Base-by-base conservation (phyloP, 2,329 filamentous ascomycete genomes). In the Graphilbum fragrans region DNA sequence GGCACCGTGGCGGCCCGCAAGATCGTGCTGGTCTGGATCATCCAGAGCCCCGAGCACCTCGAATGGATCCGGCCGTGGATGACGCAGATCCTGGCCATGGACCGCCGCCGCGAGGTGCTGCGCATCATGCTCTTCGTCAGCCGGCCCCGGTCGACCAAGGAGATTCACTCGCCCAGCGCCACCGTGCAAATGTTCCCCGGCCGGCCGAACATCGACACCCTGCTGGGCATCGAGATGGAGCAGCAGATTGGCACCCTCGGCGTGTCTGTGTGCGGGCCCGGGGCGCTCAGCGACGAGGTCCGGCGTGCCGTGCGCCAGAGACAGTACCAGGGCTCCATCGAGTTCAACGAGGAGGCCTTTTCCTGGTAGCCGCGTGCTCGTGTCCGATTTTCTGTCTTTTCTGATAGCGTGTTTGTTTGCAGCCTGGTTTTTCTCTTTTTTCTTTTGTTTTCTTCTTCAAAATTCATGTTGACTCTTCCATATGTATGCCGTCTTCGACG, bases 121-220 rank as follows among this genome's bases (percentile, higher is more conserved):
- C 77, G 80, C 49, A 83, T 88, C 58, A 74, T 86, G 64, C 73
- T 88, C 41, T 88, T 87, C 57, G 80, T 88, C 51, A 85, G 78
- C 49, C 68, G 82, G 43, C 82, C 81, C 6, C 69, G 80, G 33
- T 82, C 77, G 37, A 86, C 79, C 36, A 86, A 86, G 66, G 82
- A 87, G 59, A 86, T 87, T 41, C 81, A 86, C 64, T 83, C 77
- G 50, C 83, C 83, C 3, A 82, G 76, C 29, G 72, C 79, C 1
- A 86, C 80, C 17, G 83, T 90, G 12, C 82, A 87, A 57, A 88
- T 88, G 83, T 86, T 86, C 67, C 83, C 83, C 5, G 83, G 83
- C 16, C 70, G 82, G 50, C 82, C 82, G 17, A 85, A 86, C 56
- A 77, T 86, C 40, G 72, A 80, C 48, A 82, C 80, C 1, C 66